Percentiles rank a stretch among this genome's conserved stretches.
Conservation (phyloP, 1,284 basidiomycete species). For the Ustilago shanxiensis region DNA sequence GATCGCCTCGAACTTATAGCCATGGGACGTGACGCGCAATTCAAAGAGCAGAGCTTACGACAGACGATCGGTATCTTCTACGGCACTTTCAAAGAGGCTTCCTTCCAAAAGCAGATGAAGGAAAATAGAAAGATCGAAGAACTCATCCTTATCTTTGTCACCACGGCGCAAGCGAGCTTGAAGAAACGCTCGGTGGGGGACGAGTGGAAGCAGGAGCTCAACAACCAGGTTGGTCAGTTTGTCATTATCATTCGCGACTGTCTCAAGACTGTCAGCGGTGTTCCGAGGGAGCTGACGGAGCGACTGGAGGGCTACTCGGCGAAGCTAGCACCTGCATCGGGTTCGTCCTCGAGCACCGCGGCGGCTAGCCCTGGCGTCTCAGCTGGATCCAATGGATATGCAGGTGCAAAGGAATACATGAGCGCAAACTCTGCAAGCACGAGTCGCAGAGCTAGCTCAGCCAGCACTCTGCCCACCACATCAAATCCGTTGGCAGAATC, state of each 20-base stretch:
- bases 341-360: constrained; percentile 9
- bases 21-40: constrained; percentile 65
- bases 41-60: constrained; percentile 59
- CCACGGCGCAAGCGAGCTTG: constrained; percentile 74
- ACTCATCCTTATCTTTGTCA: constrained; percentile 93
- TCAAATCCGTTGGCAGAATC: constrained; percentile 38
- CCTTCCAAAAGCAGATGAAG: constrained; percentile 76
- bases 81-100: constrained; percentile 63
- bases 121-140: constrained; percentile 97
- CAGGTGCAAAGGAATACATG: constrained; percentile 31
- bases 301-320: constrained; percentile 85
- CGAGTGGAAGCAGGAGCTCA: constrained; percentile 88
- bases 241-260: constrained; percentile 86
- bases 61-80: constrained; percentile 67
- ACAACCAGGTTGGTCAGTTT: constrained; percentile 89
- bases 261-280: constrained; percentile 71
- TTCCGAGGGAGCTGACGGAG: constrained; percentile 81
- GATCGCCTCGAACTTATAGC: constrained; percentile 66
- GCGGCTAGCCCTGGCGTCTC: constrained; percentile 7
- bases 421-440: constrained; percentile 22
- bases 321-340: constrained; percentile 74
- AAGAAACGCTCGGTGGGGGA: constrained; percentile 82
- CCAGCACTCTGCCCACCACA: constrained; percentile 29
- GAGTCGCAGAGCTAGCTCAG: constrained; percentile 47
- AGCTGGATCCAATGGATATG: constrained; percentile 25